Evolutionary conservation across 768 basidiomycete species (phyloP).

Genomic region (Psilocybe subaeruginosa): DNA sequence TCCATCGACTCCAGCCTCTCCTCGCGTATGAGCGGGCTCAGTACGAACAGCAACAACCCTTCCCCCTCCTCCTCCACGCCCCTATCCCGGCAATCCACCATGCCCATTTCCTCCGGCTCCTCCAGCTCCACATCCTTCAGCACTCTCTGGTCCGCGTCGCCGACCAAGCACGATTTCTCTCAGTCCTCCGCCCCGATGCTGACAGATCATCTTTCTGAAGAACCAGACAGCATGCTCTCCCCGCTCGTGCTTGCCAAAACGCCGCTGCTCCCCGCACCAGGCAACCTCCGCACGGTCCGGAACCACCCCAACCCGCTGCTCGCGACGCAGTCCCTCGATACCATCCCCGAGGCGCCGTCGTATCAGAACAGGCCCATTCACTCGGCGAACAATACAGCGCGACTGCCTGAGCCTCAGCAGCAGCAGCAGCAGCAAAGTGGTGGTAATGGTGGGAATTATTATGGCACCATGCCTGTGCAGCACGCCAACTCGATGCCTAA

Average conservation of each 20-base stretch:
- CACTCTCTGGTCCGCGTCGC: conserved; percentile 21
- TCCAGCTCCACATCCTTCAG: conserved; percentile 18
- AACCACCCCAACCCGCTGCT: conserved; percentile 34
- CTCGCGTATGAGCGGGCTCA: conserved; percentile 24
- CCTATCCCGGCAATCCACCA: conserved; percentile 37
- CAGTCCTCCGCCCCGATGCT: conserved; percentile 16
- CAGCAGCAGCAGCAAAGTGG: conserved; percentile 8
- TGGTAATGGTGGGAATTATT: conserved; percentile 1
- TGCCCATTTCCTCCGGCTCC: conserved; percentile 23
- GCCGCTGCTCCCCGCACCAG: conserved; percentile 29
- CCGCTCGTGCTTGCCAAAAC: conserved; percentile 43
- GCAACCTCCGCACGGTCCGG: conserved; percentile 21
- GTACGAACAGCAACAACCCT: conserved; percentile 12
- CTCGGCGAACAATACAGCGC: neutral
- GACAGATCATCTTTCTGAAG: conserved; percentile 41
- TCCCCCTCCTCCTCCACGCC: conserved; percentile 17
- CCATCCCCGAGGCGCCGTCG: conserved; percentile 38
- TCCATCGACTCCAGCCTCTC: conserved; percentile 20
- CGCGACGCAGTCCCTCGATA: conserved; percentile 33
- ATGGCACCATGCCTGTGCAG: neutral
- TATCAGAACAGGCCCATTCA: neutral
- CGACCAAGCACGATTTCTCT: conserved; percentile 24
- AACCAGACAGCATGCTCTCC: conserved; percentile 48
- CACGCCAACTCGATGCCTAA: conserved; percentile 13
- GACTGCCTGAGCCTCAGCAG: conserved; percentile 1